Base-by-base conservation (phyloP, 1,284 basidiomycete genomes). In the Crepidotus sp. region DNA sequence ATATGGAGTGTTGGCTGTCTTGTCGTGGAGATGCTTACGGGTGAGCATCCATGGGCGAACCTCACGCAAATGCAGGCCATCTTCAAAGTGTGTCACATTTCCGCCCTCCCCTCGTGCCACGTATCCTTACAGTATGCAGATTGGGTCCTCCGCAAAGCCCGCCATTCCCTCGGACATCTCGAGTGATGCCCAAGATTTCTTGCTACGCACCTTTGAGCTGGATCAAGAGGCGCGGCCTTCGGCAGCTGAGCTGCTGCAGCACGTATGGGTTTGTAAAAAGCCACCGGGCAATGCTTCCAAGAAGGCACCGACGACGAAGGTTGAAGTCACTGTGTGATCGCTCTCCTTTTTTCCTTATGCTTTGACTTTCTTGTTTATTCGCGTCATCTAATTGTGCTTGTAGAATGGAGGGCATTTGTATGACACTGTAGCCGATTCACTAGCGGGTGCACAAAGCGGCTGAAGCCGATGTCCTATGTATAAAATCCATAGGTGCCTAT, bases 41-140 rank as follows among this genome's bases (percentile, higher is more conserved):
- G 95, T 3, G 85, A 93, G 55, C 95, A 97, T 62, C 96, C 96
- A 0, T 98, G 92, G 88, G 88, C 95, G 0, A 87, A 92, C 52
- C 71, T 98, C 19, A 94, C 88, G n/a, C 95, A 98, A 66, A 98
- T 98, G 93, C 93, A 96, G 67, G 92, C 90, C 48, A 96, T 96
- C 59, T 98, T 91, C 73, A 89, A 85, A 76, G 93, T 91, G 42
- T 45, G 67, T 10, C 11, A 15, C 24, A 33, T 10, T n/a, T 34
- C 24, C n/a, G n/a, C 19, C 25, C 18, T 17, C 39, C 37, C 19
- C 10, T 27, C 22, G 35, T 33, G 42, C 14, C 36, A 9, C 33
- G 31, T 22, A 25, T 44, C 10, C 9, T 22, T 21, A 25, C 35
- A 21, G 43, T 46, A 32, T 34, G 5, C 59, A 94, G 89, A 95